Percentiles rank a stretch among this genome's conserved stretches.
phyloP scores from a whole-genome alignment of 306 rosid genomes.

The Trifolium subterraneum region DNA sequence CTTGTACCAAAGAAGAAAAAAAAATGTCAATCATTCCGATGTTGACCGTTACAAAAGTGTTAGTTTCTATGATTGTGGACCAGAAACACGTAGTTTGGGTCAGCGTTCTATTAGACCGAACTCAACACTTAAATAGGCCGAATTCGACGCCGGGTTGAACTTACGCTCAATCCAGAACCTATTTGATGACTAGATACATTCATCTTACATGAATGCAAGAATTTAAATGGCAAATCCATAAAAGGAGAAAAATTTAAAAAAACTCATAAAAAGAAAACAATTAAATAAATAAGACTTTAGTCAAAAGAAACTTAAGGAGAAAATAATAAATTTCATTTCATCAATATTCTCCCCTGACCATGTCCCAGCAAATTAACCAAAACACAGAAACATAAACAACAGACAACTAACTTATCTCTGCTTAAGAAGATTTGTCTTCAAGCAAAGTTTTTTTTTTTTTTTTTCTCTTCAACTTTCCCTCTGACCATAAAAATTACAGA shows the following conservation, averaged over 20 bases:
- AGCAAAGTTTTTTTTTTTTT: not conserved
- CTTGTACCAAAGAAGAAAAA: too few species aligned
- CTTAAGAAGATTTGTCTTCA: conserved; percentile 10
- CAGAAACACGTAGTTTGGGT: too few species aligned
- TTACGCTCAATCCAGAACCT: too few species aligned
- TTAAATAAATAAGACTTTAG: too few species aligned
- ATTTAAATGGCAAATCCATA: not conserved
- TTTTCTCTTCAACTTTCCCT: conserved; percentile 16
- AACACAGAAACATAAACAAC: not conserved
- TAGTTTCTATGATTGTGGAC: too few species aligned
- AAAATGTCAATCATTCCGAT: too few species aligned
- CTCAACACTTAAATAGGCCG: too few species aligned
- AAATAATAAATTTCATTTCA: not conserved
- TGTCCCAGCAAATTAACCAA: conserved; percentile 19
- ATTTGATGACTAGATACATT: too few species aligned
- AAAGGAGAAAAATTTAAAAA: not conserved
- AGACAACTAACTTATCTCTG: conserved; percentile 1
- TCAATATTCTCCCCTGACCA: conserved; percentile 2
- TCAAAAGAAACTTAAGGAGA: not conserved
- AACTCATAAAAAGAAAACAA: not conserved
- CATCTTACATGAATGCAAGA: too few species aligned
- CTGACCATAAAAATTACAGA: conserved; percentile 41
- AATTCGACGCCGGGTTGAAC: too few species aligned
- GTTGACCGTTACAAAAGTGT: too few species aligned
- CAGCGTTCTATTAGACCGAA: too few species aligned